Evolutionary conservation across 1,284 basidiomycete species (phyloP), one percentile per base, ranked within the genome.

Genomic region (Mycena sp.): DNA sequence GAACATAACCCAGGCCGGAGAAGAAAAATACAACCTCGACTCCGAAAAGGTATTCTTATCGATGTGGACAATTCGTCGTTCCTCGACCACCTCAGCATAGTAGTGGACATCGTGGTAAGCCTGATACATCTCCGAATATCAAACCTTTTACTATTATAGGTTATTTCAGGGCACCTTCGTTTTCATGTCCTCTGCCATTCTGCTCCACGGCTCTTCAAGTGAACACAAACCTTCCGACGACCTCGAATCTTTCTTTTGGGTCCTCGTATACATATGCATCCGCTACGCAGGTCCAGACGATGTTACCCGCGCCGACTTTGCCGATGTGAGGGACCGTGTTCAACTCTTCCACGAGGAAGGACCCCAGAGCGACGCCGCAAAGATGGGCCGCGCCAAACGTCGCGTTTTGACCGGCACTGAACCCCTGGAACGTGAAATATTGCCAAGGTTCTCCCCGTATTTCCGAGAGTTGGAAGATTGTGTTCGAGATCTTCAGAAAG

Each of bases 101-200:
- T 32, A 40, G 43, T 59, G 12, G 56, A 57, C n/a, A 30, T 54
- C 28, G 58, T 61, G 41, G 46, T 63, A n/a, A 30, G 56, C 28
- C 28, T 23, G 25, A 30, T 46, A 3, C 17, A 30, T 12, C 17
- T 26, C n/a, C n/a, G n/a, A n/a, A 16, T 6, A 21, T 29, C 17
- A 19, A 10, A 7, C 14, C 0, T 19, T 4, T 29, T n/a, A 9
- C n/a, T 43, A 23, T n/a, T 25, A 23, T 4, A n/a, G 29, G 29
- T 19, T 30, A 19, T 21, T 19, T 41, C 11, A 64, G 63, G 58
- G 63, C 29, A 65, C 58, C 43, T 54, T 52, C 23, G 17, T 43
- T 23, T 65, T 65, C 53, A 61, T 65, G 58, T 54, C 63, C 14
- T 52, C 51, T 9, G 53, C 45, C 32, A 46, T 64, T 17, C 29